Evolutionary conservation across 2,329 filamentous ascomycete species (phyloP).

Genomic region (Apiospora hydei): DNA sequence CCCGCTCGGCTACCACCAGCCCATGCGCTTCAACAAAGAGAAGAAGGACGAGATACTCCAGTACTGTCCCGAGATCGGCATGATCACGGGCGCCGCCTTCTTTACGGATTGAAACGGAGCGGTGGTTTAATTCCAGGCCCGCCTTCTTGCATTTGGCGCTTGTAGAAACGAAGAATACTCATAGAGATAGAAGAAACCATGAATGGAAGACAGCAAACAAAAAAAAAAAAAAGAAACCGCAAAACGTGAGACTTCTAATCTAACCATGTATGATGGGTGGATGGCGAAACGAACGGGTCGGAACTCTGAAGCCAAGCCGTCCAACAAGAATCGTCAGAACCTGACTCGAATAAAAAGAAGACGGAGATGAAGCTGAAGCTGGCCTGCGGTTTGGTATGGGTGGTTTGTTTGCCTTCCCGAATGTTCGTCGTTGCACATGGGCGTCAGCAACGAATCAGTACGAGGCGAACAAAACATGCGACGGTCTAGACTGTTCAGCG

Average conservation of each 20-base stretch:
- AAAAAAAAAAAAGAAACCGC: neutral
- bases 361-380: no score
- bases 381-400: neutral
- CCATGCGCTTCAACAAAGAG: slow-evolving; percentile 33
- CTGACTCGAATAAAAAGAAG: slow-evolving; percentile 2
- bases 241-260: neutral
- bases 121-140: neutral
- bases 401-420: neutral
- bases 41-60: slow-evolving; percentile 37
- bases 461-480: neutral
- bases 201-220: neutral
- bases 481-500: neutral
- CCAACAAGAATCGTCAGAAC: neutral
- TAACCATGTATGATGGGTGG: neutral
- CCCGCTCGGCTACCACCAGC: slow-evolving; percentile 41
- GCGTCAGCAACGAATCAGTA: neutral
- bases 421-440: neutral
- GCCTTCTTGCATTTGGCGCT: neutral
- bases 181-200: neutral
- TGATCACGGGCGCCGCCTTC: slow-evolving; percentile 29
- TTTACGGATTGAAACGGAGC: neutral
- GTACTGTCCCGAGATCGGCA: slow-evolving; percentile 43
- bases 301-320: slow-evolving; percentile 12
- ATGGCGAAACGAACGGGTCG: neutral
- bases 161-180: neutral